Base-by-base conservation (phyloP, 768 basidiomycete species). In the Trametes maxima region DNA sequence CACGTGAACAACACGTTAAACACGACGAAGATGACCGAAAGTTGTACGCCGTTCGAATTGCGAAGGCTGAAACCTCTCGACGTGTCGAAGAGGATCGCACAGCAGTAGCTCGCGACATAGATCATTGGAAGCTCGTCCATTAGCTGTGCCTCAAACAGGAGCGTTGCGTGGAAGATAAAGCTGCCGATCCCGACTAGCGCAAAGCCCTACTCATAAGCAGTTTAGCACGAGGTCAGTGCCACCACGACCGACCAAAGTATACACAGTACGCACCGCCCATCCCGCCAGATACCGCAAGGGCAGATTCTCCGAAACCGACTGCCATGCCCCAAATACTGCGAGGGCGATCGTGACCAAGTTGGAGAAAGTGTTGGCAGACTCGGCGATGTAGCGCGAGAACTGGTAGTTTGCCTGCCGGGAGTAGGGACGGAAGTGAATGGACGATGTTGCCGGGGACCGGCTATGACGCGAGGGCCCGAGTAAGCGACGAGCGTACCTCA, bases 81-180 rank as follows among this genome's bases (percentile, higher is more conserved):
- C 33, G 78, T 78, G 67, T 90, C 87, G 69, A 87, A 84, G 17
- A 87, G 72, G 36, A 89, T 72, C 70, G 82, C 87, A 19, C 84
- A 72, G 65, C 82, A 79, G 73, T 85, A 84, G 42, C 83, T 83
- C 5, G 82, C 82, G 55, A 87, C 83, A 69, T 87, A 90, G 57
- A 91, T 82, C 90, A 93, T 92, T 1, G 90, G 90, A 10, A 94
- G 76, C 69, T 94, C 91, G 67, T 94, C 91, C 37, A 88, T 86
- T 54, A 90, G 82, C 68, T 94, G 91, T 11, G 90, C 89, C 64
- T 85, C 81, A 72, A 85, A 94, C 40, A 83, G 77, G 33, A 94
- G 77, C 1, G 88, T 91, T 12, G 88, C 87, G 65, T 94, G 91
- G 70, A 94, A 94, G 48, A 85, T 82, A 67, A 87, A 85, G 69